Conservation (phyloP, 2,329 filamentous ascomycete genomes). For the Neocatenulostroma microsporum region DNA sequence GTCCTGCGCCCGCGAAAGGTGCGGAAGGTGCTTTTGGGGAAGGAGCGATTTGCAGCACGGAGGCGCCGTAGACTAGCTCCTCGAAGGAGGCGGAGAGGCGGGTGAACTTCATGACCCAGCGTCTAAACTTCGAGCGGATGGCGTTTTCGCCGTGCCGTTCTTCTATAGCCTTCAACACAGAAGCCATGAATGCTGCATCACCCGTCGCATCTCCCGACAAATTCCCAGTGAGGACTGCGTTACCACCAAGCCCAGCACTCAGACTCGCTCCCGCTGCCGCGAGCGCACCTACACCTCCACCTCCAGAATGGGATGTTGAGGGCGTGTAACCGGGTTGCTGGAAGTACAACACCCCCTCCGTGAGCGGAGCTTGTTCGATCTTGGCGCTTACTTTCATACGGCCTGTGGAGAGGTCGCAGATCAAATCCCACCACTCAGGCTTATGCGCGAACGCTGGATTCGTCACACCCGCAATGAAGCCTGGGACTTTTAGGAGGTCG, state of each 20-base stretch:
- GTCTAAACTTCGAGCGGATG: conserved; percentile 84
- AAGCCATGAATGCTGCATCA: conserved; percentile 80
- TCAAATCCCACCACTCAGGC: conserved; percentile 94
- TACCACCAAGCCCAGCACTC: conserved; percentile 28
- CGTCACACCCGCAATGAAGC: conserved; percentile 95
- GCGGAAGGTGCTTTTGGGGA: not conserved
- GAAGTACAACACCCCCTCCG: conserved; percentile 76
- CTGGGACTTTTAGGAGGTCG: conserved; percentile 87
- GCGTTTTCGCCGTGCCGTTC: conserved; percentile 83
- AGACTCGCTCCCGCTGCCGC: conserved; percentile 28
- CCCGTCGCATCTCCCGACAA: conserved; percentile 62
- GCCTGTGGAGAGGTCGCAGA: conserved; percentile 87
- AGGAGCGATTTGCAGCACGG: conserved; percentile 64
- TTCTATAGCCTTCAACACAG: conserved; percentile 73
- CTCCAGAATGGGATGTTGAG: not conserved
- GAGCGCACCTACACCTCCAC: conserved; percentile 21
- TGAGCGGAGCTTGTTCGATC: conserved; percentile 71
- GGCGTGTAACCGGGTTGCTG: conserved; percentile 48
- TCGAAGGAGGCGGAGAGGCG: conserved; percentile 90
- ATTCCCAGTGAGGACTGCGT: conserved; percentile 23
- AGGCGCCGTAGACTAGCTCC: conserved; percentile 89
- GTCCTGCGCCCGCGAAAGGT: conserved; percentile 2
- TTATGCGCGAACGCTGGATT: conserved; percentile 95
- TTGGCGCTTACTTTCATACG: conserved; percentile 89
- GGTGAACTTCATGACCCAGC: conserved; percentile 91